phyloP scores from a whole-genome alignment of 352 stramenopile genomes.

The Sclerospora graminicola region DNA sequence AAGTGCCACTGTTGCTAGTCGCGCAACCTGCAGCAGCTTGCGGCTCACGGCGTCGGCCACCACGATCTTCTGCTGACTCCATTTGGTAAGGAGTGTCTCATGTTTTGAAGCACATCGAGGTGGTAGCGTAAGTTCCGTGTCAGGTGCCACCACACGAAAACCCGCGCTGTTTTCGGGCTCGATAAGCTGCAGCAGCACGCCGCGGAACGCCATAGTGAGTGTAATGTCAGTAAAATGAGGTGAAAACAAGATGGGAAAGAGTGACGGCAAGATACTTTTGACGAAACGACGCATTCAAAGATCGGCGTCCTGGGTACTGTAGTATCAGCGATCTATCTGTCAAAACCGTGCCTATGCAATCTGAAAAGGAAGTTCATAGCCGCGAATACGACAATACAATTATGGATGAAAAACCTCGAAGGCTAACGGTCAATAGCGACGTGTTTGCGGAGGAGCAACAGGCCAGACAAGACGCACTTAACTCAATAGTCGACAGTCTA shows the following conservation, averaged over 20 bases:
- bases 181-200: conserved; percentile 37
- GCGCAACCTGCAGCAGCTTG: conserved; percentile 44
- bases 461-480: conserved; percentile 12
- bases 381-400: not conserved
- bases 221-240: conserved; percentile 5
- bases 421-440: conserved; percentile 2
- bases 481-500: conserved; percentile 13
- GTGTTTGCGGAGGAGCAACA: conserved; percentile 16
- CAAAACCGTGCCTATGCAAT: not conserved
- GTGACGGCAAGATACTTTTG: too few relatives aligned
- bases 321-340: too few relatives aligned
- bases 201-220: conserved; percentile 54
- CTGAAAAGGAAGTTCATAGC: not conserved
- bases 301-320: too few relatives aligned
- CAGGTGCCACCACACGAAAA: conserved; percentile 45
- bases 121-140: conserved; percentile 35
- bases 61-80: conserved; percentile 42
- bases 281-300: too few relatives aligned
- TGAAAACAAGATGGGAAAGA: conserved; percentile 1
- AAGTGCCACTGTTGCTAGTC: conserved; percentile 27
- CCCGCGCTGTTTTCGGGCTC: conserved; percentile 18
- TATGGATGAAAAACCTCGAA: not conserved
- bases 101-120: not conserved
- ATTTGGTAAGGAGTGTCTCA: conserved; percentile 12
- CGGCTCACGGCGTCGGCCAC: conserved; percentile 39